Conservation (phyloP, 495 filamentous ascomycete species). For the Lasiosphaeria hispida region DNA sequence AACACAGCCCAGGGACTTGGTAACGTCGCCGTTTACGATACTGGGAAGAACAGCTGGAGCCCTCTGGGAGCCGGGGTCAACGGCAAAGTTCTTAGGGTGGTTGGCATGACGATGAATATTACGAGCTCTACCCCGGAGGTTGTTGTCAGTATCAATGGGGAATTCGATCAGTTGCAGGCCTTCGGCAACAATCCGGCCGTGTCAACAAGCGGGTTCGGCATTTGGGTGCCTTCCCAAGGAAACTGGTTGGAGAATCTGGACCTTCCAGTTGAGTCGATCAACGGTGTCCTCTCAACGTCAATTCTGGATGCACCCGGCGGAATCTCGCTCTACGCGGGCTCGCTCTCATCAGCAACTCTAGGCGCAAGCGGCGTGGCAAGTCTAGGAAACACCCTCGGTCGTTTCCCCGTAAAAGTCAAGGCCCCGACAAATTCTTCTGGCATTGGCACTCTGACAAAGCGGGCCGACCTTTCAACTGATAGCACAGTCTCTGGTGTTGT, state of each 20-base stretch:
- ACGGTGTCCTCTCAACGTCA: constrained; percentile 67
- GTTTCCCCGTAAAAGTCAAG: constrained; percentile 63
- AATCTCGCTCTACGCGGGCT: constrained; percentile 71
- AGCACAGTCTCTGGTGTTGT: constrained; percentile 61
- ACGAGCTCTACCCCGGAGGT: constrained; percentile 66
- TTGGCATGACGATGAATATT: constrained; percentile 77
- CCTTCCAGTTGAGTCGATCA: constrained; percentile 59
- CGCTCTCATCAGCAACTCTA: constrained; percentile 66
- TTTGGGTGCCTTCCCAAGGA: constrained; percentile 87
- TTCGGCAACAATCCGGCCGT: constrained; percentile 62
- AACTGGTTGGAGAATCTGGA: constrained; percentile 89
- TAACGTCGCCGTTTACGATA: constrained; percentile 75
- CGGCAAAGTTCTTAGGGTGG: constrained; percentile 69
- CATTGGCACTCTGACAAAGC: constrained; percentile 50
- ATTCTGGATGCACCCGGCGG: constrained; percentile 57
- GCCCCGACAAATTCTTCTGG: constrained; percentile 30
- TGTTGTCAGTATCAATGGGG: constrained; percentile 75
- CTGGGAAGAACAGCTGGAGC: constrained; percentile 64
- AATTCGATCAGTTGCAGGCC: constrained; percentile 68
- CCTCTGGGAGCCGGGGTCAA: constrained; percentile 84
- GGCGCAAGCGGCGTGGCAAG: constrained; percentile 66
- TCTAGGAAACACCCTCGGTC: constrained; percentile 52
- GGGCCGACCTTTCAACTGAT: constrained; percentile 45
- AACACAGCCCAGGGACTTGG: constrained; percentile 59
- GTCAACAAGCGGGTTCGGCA: constrained; percentile 69